Evolutionary conservation across 2,329 filamentous ascomycete genomes (phyloP).

Genomic region (Drechslera avenae): DNA sequence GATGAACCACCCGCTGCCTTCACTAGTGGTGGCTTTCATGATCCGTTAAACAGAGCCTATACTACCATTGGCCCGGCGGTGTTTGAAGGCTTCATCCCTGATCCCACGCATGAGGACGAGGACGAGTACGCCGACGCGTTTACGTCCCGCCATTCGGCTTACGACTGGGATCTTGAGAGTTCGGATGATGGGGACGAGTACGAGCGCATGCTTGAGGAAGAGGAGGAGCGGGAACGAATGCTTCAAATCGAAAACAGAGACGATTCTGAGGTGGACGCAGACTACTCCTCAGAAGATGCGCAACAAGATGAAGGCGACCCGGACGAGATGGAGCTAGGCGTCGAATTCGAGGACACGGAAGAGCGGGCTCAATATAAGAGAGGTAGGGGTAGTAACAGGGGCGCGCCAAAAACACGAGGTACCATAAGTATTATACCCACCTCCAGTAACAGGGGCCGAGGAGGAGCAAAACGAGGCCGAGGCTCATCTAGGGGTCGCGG

Average conservation of each 20-base stretch:
- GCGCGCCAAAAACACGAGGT: not conserved
- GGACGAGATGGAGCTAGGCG: constrained; percentile 39
- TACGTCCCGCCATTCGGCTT: constrained; percentile 27
- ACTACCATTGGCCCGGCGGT: constrained; percentile 38
- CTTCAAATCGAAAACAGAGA: constrained; percentile 36
- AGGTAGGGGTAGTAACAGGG: constrained; percentile 12
- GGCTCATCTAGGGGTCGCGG: constrained; percentile 34
- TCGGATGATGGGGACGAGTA: constrained; percentile 38
- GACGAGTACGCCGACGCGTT: constrained; percentile 34
- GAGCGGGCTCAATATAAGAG: constrained; percentile 25
- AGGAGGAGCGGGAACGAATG: constrained; percentile 39
- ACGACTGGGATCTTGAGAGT: constrained; percentile 29
- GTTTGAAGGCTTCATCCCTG: constrained; percentile 50
- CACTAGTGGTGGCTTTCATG: constrained; percentile 18
- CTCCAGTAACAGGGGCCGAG: constrained; percentile 20
- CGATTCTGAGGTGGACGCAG: constrained; percentile 41
- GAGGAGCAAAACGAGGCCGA: constrained; percentile 34
- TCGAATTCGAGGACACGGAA: constrained; percentile 37
- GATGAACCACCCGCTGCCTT: constrained; percentile 18
- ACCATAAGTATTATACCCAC: constrained; percentile 1
- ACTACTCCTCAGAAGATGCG: constrained; percentile 44
- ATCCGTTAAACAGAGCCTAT: constrained; percentile 33
- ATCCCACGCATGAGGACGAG: constrained; percentile 41
- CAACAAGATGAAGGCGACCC: constrained; percentile 40
- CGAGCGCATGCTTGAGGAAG: constrained; percentile 28